Evolutionary conservation across 495 filamentous ascomycete genomes (phyloP).

Genomic region (Cryomyces antarcticus): DNA sequence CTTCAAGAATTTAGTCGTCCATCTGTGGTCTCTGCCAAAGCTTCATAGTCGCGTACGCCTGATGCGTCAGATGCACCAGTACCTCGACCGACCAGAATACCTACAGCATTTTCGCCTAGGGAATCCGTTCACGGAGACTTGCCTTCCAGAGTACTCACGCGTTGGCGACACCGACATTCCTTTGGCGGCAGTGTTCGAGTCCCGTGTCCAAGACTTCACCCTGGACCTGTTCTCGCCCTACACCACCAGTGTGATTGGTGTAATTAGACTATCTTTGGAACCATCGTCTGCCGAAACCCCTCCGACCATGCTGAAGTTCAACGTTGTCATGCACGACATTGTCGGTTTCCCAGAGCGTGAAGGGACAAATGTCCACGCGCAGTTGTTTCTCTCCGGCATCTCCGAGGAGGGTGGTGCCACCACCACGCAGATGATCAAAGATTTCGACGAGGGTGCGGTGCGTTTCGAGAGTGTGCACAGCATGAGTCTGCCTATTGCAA

Average conservation of each 20-base stretch:
- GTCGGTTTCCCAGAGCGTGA: slow-evolving; percentile 90
- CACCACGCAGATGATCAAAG: slow-evolving; percentile 83
- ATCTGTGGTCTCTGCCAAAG: slow-evolving; percentile 89
- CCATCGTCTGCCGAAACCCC: slow-evolving; percentile 87
- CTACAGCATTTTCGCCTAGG: slow-evolving; percentile 59
- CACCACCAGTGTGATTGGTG: slow-evolving; percentile 70
- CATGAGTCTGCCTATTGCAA: slow-evolving; percentile 87
- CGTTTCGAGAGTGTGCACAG: slow-evolving; percentile 95
- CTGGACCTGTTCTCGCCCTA: slow-evolving; percentile 85
- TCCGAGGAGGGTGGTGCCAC: slow-evolving; percentile 83
- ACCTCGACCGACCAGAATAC: slow-evolving; percentile 85
- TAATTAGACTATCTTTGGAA: slow-evolving; percentile 76
- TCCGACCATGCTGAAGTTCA: slow-evolving; percentile 87
- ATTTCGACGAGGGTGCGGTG: slow-evolving; percentile 87
- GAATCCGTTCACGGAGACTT: slow-evolving; percentile 75
- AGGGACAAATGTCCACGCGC: slow-evolving; percentile 86
- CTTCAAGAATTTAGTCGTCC: slow-evolving; percentile 68
- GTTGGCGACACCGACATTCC: slow-evolving; percentile 90
- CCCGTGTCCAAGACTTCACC: slow-evolving; percentile 81
- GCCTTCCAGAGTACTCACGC: slow-evolving; percentile 77
- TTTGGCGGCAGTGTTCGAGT: slow-evolving; percentile 83
- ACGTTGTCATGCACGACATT: slow-evolving; percentile 96
- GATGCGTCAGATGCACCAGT: slow-evolving; percentile 95
- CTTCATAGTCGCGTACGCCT: slow-evolving; percentile 65
- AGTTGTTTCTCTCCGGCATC: slow-evolving; percentile 82